Conservation (phyloP, 306 rosid genomes). For the Malus asiatica region DNA sequence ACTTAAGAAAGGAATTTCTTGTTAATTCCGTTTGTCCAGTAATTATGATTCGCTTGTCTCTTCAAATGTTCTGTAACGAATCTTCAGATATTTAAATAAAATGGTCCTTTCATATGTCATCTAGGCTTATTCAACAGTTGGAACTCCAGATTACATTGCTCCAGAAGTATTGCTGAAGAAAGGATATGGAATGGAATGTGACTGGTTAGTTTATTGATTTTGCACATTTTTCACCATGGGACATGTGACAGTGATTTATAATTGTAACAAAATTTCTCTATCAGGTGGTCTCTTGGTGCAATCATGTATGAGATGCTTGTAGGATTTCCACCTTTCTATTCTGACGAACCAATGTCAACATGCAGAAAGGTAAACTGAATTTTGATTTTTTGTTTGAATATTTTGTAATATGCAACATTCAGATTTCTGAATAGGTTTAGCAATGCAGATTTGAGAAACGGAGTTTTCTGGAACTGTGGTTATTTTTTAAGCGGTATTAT, state of each 20-base stretch:
- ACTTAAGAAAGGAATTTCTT: not conserved
- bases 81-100: constrained; percentile 8
- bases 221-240: not conserved
- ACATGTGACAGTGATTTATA: not conserved
- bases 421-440: not conserved
- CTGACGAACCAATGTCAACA: constrained; percentile 77
- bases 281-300: constrained; percentile 97
- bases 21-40: not conserved
- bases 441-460: not conserved
- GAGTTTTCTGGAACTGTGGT: not conserved
- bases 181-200: constrained; percentile 91
- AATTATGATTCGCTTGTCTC: not conserved
- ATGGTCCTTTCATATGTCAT: constrained; percentile 7
- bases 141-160: constrained; percentile 91
- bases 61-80: not conserved
- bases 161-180: constrained; percentile 74
- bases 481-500: not conserved
- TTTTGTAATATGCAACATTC: not conserved
- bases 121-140: constrained; percentile 88
- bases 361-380: constrained; percentile 65
- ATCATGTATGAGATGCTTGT: constrained; percentile 94
- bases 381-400: not conserved
- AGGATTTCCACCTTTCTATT: constrained; percentile 83
- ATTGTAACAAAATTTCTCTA: constrained; percentile 2
- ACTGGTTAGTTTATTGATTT: constrained; percentile 48